A percentile compares a stretch with the other conserved stretches of the same genome.
phyloP scores from a whole-genome alignment of 2,329 filamentous ascomycete genomes.

The Claviceps capensis region DNA sequence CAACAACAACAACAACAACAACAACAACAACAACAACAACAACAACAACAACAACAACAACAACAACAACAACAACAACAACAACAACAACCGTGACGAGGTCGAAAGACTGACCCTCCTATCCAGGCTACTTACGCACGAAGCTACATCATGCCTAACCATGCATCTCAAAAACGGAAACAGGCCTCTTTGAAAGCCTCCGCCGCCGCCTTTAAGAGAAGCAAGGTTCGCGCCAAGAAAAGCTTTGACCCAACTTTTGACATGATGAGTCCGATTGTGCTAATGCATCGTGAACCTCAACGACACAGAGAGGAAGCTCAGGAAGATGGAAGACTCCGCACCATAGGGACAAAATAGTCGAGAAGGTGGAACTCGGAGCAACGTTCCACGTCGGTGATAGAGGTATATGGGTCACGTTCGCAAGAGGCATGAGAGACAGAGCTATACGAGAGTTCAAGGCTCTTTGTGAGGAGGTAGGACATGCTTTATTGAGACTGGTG shows the following conservation, averaged over 20 bases:
- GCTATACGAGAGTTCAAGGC: conserved; percentile 53
- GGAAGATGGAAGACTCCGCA: conserved; percentile 50
- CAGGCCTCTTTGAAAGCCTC: conserved; percentile 14
- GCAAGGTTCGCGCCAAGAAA: conserved; percentile 20
- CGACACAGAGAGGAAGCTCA: conserved; percentile 29
- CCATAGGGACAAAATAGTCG: conserved; percentile 35
- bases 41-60: no score
- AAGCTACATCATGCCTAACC: conserved; percentile 17
- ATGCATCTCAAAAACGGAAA: conserved; percentile 22
- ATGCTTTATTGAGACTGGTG: not conserved
- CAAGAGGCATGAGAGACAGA: conserved; percentile 55
- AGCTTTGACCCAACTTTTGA: not conserved
- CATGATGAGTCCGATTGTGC: not conserved
- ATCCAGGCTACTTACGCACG: not conserved
- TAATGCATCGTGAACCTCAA: conserved; percentile 10
- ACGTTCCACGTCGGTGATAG: conserved; percentile 52
- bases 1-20: no score
- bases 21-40: no score
- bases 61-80: no score
- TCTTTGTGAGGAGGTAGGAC: conserved; percentile 50
- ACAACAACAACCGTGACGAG: no score
- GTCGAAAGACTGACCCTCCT: no score
- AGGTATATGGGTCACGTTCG: conserved; percentile 69
- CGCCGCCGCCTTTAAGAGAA: conserved; percentile 22
- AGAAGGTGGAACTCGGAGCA: conserved; percentile 27